Base-by-base conservation (phyloP, 495 filamentous ascomycete species). In the Jackrogersella minutella region DNA sequence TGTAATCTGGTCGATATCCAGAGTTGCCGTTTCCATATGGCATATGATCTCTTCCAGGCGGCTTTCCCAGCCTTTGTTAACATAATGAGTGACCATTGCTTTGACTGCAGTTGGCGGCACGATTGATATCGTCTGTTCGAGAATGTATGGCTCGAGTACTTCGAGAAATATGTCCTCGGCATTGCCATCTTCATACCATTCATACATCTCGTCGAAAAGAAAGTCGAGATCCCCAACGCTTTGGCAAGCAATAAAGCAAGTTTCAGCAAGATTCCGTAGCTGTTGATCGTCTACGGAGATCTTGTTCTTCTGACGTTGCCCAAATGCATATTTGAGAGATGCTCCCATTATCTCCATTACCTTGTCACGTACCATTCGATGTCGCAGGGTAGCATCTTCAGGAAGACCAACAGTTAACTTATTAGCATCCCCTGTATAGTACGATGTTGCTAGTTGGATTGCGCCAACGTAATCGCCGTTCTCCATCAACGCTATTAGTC, bases 41-140 rank as follows among this genome's bases (percentile, higher is more conserved):
- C 96, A 98, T 17, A 99, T 90, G 72, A 98, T 88, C 74, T 97
- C 94, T 77, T 99, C 96, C n/a, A 99, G 79, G 11, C 88, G 85
- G 57, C 83, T 85, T 64, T 91, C 87, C 49, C 86, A 83, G 33
- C 90, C 90, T 63, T 86, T 88, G 37, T 77, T 84, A 13, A 92
- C 88, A 72, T 90, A 97, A 71, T 95, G 87, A 8, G 83, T 82
- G 30, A 97, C 90, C 66, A 98, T 83, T 50, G 89, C 87, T 73
- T 99, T 97, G 51, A 97, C 85, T 14, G 93, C 90, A 3, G 83
- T 85, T 1, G 95, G 93, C 31, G 95, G 96, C 13, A 97, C 78
- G 5, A 84, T 83, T 10, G 83, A 87, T 58, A 97, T 87, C 33
- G 87, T 86, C 39, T 88, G 87, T 51, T 94, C 90, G 22, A 95